phyloP scores from a whole-genome alignment of 139 green algal species.

The Chlamydomonas eustigma region DNA sequence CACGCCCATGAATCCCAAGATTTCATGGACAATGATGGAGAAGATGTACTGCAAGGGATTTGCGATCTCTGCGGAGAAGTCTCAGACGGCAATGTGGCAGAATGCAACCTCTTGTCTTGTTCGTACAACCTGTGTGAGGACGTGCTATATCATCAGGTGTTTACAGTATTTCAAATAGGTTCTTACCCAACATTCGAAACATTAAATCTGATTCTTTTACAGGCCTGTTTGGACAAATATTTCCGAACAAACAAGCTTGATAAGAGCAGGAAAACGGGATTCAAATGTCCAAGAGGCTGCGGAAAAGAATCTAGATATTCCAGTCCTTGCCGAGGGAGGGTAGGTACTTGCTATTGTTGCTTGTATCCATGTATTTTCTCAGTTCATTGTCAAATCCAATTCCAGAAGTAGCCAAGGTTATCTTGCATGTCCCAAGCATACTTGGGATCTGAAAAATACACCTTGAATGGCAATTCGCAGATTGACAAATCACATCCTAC shows the following conservation, averaged over 20 bases:
- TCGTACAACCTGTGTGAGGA: not conserved
- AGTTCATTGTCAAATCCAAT: not conserved
- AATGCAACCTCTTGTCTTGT: slow-evolving; percentile 4
- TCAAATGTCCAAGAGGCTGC: slow-evolving; percentile 80
- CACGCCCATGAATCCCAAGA: not conserved
- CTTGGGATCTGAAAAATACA: not conserved
- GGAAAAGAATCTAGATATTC: slow-evolving; percentile 61
- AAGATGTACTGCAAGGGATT: not conserved
- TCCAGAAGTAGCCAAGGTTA: not conserved
- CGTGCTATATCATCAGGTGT: slow-evolving; percentile 12
- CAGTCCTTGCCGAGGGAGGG: slow-evolving; percentile 70
- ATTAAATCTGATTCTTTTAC: slow-evolving; percentile 24
- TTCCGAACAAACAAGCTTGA: slow-evolving; percentile 64
- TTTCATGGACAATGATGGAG: slow-evolving; percentile 4
- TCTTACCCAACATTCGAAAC: too few relatives aligned
- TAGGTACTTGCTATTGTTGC: too few relatives aligned
- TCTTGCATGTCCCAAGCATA: not conserved
- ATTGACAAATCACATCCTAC: slow-evolving; percentile 81
- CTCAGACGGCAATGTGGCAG: not conserved
- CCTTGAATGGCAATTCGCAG: slow-evolving; percentile 50
- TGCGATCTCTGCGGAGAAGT: slow-evolving; percentile 7
- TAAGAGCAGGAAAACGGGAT: slow-evolving; percentile 87
- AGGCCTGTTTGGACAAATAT: slow-evolving; percentile 85
- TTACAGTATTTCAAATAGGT: too few relatives aligned
- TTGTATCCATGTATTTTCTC: not conserved